Conservation (phyloP, 177 flowering plant species). For the Telopea speciosissima region DNA sequence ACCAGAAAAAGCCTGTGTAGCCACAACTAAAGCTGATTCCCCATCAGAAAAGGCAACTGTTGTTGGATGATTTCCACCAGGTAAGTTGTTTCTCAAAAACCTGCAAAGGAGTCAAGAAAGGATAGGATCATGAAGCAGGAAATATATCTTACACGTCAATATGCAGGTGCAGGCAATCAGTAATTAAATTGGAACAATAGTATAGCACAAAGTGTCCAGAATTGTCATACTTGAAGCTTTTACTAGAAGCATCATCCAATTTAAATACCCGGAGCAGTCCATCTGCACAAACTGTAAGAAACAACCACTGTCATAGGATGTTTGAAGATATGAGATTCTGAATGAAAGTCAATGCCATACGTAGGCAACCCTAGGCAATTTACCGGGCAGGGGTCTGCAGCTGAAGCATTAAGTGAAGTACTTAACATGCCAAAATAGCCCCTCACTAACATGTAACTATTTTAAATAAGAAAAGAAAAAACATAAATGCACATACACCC, state of each 20-base stretch:
- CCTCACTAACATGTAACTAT: too few relatives aligned
- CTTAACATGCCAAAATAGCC: too few relatives aligned
- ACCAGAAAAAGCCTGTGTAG: constrained; percentile 69
- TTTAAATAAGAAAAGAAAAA: too few relatives aligned
- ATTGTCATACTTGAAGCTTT: constrained; percentile 83
- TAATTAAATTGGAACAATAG: background rate
- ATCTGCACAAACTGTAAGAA: constrained; percentile 81
- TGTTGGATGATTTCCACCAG: constrained; percentile 83
- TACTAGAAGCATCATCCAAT: constrained; percentile 83
- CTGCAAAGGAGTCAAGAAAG: constrained; percentile 30
- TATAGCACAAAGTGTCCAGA: background rate
- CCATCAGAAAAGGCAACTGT: constrained; percentile 77
- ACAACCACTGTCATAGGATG: background rate
- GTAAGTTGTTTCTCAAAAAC: constrained; percentile 76
- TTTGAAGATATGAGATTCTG: background rate
- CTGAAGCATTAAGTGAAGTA: too few relatives aligned
- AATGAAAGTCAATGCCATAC: background rate
- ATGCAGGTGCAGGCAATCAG: background rate
- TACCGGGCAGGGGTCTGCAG: too few relatives aligned
- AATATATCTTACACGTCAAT: background rate
- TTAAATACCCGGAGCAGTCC: constrained; percentile 82
- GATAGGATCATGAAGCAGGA: constrained; percentile 1
- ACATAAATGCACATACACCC: too few relatives aligned
- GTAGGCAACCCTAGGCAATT: too few relatives aligned
- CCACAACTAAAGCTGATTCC: constrained; percentile 69